phyloP scores from a whole-genome alignment of 257 asterid genomes.

The Lycium ferocissimum region DNA sequence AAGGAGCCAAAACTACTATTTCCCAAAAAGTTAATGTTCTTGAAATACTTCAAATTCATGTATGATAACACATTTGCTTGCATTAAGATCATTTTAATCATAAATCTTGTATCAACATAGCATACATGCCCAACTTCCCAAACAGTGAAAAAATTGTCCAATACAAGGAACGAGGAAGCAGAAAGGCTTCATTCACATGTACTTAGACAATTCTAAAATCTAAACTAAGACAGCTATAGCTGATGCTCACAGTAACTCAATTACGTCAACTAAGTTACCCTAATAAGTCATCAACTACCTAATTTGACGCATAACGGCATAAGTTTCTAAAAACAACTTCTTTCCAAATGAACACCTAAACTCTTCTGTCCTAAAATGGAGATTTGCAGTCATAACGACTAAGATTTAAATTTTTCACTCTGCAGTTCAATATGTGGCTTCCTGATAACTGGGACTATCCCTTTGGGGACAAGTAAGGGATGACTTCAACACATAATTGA shows the following conservation, averaged over 20 bases:
- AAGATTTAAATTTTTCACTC: neutral
- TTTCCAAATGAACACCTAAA: slow-evolving; percentile 11
- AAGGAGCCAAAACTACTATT: neutral
- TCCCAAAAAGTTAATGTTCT: neutral
- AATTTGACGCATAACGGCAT: slow-evolving; percentile 16
- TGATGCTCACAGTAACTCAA: neutral
- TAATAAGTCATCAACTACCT: slow-evolving; percentile 4
- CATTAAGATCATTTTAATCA: neutral
- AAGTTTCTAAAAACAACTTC: neutral
- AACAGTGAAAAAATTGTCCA: neutral
- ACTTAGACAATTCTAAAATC: neutral
- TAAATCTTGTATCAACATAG: neutral
- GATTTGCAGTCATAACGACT: neutral
- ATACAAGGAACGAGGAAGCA: slow-evolving; percentile 8
- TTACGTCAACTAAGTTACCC: neutral
- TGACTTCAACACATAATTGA: neutral
- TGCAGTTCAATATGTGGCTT: neutral
- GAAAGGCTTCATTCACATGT: neutral
- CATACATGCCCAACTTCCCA: neutral
- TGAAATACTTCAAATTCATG: neutral
- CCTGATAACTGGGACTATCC: slow-evolving; percentile 15
- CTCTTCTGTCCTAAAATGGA: neutral
- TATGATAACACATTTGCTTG: neutral
- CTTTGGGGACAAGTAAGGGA: neutral
- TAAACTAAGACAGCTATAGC: neutral